Evolutionary conservation across 2,329 filamentous ascomycete genomes (phyloP).

Genomic region (Tolypocladium inflatum): DNA sequence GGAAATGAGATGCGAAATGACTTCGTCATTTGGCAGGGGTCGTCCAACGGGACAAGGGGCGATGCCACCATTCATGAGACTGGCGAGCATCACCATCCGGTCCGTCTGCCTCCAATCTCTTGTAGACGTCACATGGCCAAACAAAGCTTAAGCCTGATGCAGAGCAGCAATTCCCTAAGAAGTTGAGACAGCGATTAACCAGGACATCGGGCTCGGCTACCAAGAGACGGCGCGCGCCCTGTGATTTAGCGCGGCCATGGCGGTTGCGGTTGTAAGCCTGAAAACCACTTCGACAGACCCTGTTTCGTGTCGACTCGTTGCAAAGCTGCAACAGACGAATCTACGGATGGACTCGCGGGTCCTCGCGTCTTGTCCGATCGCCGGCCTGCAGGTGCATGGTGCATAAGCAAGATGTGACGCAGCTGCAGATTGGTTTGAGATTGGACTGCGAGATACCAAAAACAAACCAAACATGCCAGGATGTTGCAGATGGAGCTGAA

Average conservation of each 20-base stretch:
- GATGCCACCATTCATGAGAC: neutral
- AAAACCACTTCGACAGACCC: neutral
- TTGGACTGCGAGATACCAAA: constrained; percentile 1
- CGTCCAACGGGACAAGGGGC: neutral
- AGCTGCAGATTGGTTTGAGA: constrained; percentile 4
- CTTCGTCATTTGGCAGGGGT: constrained; percentile 1
- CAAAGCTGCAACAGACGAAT: neutral
- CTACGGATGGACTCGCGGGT: neutral
- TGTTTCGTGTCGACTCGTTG: neutral
- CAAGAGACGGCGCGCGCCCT: neutral
- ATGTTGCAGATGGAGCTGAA: neutral
- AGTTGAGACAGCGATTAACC: neutral
- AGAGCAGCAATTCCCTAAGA: neutral
- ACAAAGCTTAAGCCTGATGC: neutral
- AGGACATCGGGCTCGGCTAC: neutral
- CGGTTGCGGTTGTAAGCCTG: neutral
- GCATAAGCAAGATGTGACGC: constrained; percentile 7
- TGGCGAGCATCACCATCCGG: neutral
- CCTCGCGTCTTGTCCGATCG: neutral
- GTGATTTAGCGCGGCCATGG: neutral
- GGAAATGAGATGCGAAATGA: constrained; percentile 10
- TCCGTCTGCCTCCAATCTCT: neutral
- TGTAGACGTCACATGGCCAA: constrained; percentile 1
- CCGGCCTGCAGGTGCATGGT: constrained; percentile 4
- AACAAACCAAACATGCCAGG: neutral